Percentiles rank a stretch among this genome's conserved stretches.
These are phyloP conservation scores for Aspergillus aculeatinus DNA, from an alignment of 2,329 filamentous ascomycete genomes.

Conservation along the genomic window DNA sequence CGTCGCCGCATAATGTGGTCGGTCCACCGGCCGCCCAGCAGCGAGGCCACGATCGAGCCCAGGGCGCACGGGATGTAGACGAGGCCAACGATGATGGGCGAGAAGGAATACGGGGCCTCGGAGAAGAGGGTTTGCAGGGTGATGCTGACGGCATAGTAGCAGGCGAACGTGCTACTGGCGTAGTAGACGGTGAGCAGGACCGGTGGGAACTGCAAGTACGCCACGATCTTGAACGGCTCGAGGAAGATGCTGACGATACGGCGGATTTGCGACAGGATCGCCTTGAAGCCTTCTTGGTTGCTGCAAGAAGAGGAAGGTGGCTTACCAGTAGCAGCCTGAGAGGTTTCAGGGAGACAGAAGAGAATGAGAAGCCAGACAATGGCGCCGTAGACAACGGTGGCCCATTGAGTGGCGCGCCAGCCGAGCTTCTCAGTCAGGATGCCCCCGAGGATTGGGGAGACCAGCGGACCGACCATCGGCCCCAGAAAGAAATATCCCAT, in stretches of 20 bases:
- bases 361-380: conserved; percentile 42
- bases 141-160: conserved; percentile 76
- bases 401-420: conserved; percentile 79
- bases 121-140: conserved; percentile 71
- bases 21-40: conserved; percentile 74
- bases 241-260: conserved; percentile 56
- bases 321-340: conserved; percentile 57
- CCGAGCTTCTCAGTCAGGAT: conserved; percentile 65
- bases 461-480: conserved; percentile 69
- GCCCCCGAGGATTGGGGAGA: conserved; percentile 76
- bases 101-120: conserved; percentile 65
- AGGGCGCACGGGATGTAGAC: conserved; percentile 72
- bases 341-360: conserved; percentile 47
- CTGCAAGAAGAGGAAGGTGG: conserved; percentile 56
- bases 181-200: conserved; percentile 72
- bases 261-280: conserved; percentile 55
- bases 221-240: conserved; percentile 64
- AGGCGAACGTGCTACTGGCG: conserved; percentile 71
- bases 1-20: conserved; percentile 78
- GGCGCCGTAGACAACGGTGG: conserved; percentile 68
- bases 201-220: conserved; percentile 71
- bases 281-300: conserved; percentile 52
- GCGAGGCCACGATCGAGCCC: conserved; percentile 68
- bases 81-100: conserved; percentile 67
- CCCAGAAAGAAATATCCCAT: conserved; percentile 84